These are phyloP conservation scores for Neophaeococcomyces aloes DNA, from an alignment of 2,329 filamentous ascomycete species.

Conservation along the genomic window DNA sequence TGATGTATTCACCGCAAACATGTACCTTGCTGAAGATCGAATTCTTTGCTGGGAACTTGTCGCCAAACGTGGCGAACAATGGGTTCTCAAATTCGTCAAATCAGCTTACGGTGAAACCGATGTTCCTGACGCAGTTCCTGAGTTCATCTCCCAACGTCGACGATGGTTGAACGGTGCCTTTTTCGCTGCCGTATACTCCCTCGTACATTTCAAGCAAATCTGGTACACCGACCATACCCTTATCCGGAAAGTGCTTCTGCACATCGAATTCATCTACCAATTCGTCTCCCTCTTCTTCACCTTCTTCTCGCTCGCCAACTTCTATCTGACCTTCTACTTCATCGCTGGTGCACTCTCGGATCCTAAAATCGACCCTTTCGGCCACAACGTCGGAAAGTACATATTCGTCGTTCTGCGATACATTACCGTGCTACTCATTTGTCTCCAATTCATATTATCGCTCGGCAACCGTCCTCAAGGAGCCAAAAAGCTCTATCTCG, in stretches of 20 bases:
- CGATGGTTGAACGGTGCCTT: conserved; percentile 98
- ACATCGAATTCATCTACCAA: conserved; percentile 93
- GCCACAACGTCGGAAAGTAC: conserved; percentile 69
- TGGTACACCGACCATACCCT: conserved; percentile 88
- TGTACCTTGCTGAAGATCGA: conserved; percentile 97
- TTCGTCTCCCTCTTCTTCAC: conserved; percentile 88
- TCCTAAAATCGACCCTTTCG: conserved; percentile 73
- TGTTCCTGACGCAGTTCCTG: conserved; percentile 86
- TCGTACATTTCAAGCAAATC: conserved; percentile 88
- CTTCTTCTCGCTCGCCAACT: conserved; percentile 96
- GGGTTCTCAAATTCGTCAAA: conserved; percentile 98
- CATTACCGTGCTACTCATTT: conserved; percentile 74
- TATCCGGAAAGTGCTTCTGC: conserved; percentile 76
- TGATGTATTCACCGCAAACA: conserved; percentile 95
- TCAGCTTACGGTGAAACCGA: conserved; percentile 94
- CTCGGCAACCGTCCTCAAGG: conserved; percentile 95
- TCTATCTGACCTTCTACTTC: conserved; percentile 98
- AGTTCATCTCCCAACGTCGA: conserved; percentile 92
- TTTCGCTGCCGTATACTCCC: conserved; percentile 94
- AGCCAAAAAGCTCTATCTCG: conserved; percentile 79
- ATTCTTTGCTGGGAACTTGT: conserved; percentile 98
- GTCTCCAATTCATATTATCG: conserved; percentile 89
- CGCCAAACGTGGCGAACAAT: conserved; percentile 84
- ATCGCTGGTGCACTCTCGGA: conserved; percentile 84
- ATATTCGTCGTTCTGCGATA: conserved; percentile 85